Evolutionary conservation across 2,329 filamentous ascomycete genomes (phyloP).

Genomic region (Penicillium sp.): DNA sequence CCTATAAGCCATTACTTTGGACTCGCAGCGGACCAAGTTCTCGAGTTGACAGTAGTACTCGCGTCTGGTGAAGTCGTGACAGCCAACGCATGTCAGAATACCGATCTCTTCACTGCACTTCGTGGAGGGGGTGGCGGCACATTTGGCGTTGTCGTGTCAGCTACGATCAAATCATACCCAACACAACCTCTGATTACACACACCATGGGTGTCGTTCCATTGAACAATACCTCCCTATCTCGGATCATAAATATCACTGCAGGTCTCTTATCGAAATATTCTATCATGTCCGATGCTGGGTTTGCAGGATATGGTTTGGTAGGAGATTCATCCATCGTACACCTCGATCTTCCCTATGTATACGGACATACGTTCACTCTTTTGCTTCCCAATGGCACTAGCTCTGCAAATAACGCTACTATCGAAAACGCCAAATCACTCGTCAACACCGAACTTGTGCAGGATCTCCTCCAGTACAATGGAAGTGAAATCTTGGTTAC

Average conservation of each 20-base stretch:
- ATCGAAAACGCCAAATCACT: not conserved
- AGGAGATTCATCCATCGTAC: not conserved
- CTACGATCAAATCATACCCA: slow-evolving; percentile 54
- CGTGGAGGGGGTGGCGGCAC: slow-evolving; percentile 53
- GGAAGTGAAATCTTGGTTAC: slow-evolving; percentile 3
- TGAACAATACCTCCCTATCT: slow-evolving; percentile 54
- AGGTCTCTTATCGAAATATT: slow-evolving; percentile 42
- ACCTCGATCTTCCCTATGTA: not conserved
- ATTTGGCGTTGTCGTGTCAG: slow-evolving; percentile 38
- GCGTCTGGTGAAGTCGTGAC: slow-evolving; percentile 51
- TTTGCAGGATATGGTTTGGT: not conserved
- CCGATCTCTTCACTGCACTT: slow-evolving; percentile 49
- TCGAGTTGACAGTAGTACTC: slow-evolving; percentile 56
- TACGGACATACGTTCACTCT: not conserved
- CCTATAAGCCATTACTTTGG: slow-evolving; percentile 51
- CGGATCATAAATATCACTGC: slow-evolving; percentile 58
- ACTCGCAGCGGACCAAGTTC: slow-evolving; percentile 56
- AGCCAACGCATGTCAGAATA: slow-evolving; percentile 15
- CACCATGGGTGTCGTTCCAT: slow-evolving; percentile 47
- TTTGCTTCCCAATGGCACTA: not conserved
- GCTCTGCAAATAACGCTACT: not conserved
- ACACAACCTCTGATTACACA: slow-evolving; percentile 51
- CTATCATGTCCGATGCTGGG: slow-evolving; percentile 43
- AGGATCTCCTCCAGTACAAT: not conserved
- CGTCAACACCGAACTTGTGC: not conserved